phyloP scores from a whole-genome alignment of 1,284 basidiomycete genomes.

The Cryptococcus maquisensis region DNA sequence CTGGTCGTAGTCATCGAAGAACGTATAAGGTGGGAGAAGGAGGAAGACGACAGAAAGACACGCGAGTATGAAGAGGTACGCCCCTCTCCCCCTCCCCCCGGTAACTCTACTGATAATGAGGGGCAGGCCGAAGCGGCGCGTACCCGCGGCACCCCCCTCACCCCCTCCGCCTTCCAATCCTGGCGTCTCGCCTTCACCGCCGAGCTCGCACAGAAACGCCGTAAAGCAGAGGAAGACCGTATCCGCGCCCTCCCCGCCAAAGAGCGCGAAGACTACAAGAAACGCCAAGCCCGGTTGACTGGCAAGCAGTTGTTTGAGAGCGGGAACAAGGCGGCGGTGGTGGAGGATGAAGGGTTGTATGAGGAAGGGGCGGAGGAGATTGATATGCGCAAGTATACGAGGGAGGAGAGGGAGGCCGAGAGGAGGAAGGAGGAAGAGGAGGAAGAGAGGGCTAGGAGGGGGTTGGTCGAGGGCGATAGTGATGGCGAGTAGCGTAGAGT shows the following conservation, averaged over 20 bases:
- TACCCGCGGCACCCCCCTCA: constrained; percentile 86
- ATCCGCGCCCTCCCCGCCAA: constrained; percentile 70
- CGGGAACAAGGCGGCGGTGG: constrained; percentile 61
- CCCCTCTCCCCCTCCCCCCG: not conserved
- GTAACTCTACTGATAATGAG: not conserved
- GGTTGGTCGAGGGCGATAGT: constrained; percentile 27
- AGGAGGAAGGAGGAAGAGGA: constrained; percentile 59
- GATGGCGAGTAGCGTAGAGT: constrained; percentile 29
- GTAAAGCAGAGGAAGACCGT: constrained; percentile 74
- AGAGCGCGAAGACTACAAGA: constrained; percentile 84
- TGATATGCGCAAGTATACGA: constrained; percentile 79
- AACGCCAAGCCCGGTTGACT: constrained; percentile 61
- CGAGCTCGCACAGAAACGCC: constrained; percentile 60
- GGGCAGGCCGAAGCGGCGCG: constrained; percentile 77
- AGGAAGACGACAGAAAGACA: constrained; percentile 67
- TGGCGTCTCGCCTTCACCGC: constrained; percentile 78
- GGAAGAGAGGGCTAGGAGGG: constrained; percentile 20
- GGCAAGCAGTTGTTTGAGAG: constrained; percentile 86
- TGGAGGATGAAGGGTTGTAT: constrained; percentile 64
- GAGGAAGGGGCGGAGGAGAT: constrained; percentile 79
- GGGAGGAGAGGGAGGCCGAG: constrained; percentile 58
- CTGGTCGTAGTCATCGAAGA: constrained; percentile 62
- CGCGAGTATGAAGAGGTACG: constrained; percentile 69
- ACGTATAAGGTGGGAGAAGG: constrained; percentile 58
- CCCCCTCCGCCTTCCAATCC: constrained; percentile 67